Evolutionary conservation across 2,329 filamentous ascomycete genomes (phyloP).

Genomic region (Aspergillus vadensis): DNA sequence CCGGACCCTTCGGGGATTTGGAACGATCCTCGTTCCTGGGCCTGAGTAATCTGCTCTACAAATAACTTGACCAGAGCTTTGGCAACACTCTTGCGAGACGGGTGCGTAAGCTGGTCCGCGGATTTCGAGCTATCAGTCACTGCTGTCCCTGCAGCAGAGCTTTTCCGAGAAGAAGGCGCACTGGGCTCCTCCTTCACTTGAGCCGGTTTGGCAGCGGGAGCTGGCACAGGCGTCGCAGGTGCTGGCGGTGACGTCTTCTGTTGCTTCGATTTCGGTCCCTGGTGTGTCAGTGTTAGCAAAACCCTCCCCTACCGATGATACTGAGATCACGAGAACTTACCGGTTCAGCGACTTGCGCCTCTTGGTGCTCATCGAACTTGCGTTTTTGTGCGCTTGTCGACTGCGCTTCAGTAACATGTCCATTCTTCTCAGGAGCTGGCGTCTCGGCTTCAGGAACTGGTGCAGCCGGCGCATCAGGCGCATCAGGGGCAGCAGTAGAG

Average conservation of each 20-base stretch:
- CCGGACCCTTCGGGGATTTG: constrained; percentile 65
- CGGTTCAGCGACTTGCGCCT: constrained; percentile 29
- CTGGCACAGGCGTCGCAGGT: constrained; percentile 21
- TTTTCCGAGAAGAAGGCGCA: constrained; percentile 30
- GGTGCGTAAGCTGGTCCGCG: constrained; percentile 59
- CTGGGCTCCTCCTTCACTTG: constrained; percentile 37
- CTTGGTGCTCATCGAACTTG: constrained; percentile 46
- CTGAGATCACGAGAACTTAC: constrained; percentile 28
- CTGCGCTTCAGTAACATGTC: constrained; percentile 24
- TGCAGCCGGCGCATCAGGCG: constrained; percentile 13
- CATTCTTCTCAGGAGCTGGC: constrained; percentile 33
- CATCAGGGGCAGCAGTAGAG: constrained; percentile 25
- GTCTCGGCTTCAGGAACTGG: constrained; percentile 19
- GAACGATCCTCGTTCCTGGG: constrained; percentile 67
- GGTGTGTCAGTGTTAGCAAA: constrained; percentile 27
- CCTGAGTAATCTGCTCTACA: constrained; percentile 63
- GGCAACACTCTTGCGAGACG: constrained; percentile 67
- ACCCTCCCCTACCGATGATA: not conserved
- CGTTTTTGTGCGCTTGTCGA: constrained; percentile 44
- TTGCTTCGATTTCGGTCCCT: constrained; percentile 48
- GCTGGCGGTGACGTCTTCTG: constrained; percentile 39
- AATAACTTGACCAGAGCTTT: constrained; percentile 72
- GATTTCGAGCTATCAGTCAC: constrained; percentile 36
- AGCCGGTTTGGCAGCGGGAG: constrained; percentile 28
- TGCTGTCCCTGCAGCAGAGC: constrained; percentile 34